Percentiles rank a stretch among this genome's conserved stretches.
Evolutionary conservation across 208 protist species (phyloP).

Genomic region (Trypanosoma theileri): DNA sequence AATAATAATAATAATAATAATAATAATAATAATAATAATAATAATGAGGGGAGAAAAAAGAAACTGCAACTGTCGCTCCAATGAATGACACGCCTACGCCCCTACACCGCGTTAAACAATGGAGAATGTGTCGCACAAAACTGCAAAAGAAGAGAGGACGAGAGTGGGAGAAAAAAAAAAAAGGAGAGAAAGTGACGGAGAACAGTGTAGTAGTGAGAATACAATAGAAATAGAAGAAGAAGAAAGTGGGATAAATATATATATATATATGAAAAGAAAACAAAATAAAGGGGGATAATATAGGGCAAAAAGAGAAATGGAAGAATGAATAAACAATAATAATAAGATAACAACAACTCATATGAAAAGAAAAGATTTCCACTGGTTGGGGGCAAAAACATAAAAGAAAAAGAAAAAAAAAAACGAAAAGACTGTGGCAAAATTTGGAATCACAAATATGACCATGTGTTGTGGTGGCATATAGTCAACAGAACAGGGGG

Average conservation of each 20-base stretch:
- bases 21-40: not conserved
- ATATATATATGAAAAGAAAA: not conserved
- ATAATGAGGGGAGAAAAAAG: not conserved
- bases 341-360: constrained; percentile 1
- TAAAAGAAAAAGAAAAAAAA: no score
- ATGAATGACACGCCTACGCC: no score
- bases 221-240: not conserved
- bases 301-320: not conserved
- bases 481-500: no score
- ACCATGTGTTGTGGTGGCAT: no score
- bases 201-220: no score
- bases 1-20: not conserved
- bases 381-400: not conserved
- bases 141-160: not conserved
- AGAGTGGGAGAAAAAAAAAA: not conserved
- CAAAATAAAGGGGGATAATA: not conserved
- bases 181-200: not conserved
- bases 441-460: no score
- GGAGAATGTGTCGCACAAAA: no score
- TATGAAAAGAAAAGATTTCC: not conserved
- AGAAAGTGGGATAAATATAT: not conserved
- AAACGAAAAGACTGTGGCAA: no score
- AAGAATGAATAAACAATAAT: not conserved
- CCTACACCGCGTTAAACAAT: not conserved
- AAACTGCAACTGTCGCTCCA: no score